Conservation (phyloP, 2,329 filamentous ascomycete genomes). For the Colletotrichum zoysiae region DNA sequence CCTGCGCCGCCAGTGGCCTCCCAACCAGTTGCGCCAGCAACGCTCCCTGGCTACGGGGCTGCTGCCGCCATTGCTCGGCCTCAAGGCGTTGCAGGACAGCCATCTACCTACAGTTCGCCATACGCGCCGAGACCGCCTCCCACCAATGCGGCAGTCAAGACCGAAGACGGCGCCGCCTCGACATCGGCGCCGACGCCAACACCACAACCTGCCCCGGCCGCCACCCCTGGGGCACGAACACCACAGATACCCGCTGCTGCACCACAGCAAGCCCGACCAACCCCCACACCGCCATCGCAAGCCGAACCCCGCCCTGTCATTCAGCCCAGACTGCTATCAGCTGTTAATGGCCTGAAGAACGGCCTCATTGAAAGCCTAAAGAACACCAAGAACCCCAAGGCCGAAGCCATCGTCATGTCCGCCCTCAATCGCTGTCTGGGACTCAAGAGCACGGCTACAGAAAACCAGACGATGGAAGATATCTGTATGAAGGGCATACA, state of each 20-base stretch:
- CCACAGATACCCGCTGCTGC: slow-evolving; percentile 36
- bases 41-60: slow-evolving; percentile 46
- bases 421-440: slow-evolving; percentile 65
- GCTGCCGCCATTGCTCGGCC: slow-evolving; percentile 42
- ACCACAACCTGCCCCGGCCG: slow-evolving; percentile 28
- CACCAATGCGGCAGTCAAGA: slow-evolving; percentile 41
- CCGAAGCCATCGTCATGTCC: slow-evolving; percentile 64
- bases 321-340: slow-evolving; percentile 57
- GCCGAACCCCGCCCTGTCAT: slow-evolving; percentile 53
- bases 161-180: slow-evolving; percentile 41
- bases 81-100: slow-evolving; percentile 44
- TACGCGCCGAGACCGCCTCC: slow-evolving; percentile 48
- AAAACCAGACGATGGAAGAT: slow-evolving; percentile 60
- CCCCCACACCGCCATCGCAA: slow-evolving; percentile 37
- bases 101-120: slow-evolving; percentile 49
- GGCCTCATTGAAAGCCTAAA: slow-evolving; percentile 61
- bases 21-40: slow-evolving; percentile 45
- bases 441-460: slow-evolving; percentile 59
- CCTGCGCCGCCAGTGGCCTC: slow-evolving; percentile 44
- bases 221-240: slow-evolving; percentile 32
- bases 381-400: slow-evolving; percentile 56
- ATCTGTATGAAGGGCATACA: slow-evolving; percentile 60
- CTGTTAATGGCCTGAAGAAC: slow-evolving; percentile 61
- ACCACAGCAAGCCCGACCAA: slow-evolving; percentile 37
- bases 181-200: slow-evolving; percentile 26